Evolutionary conservation across 441 rosid species (phyloP).

Genomic region (Biscutella laevigata): DNA sequence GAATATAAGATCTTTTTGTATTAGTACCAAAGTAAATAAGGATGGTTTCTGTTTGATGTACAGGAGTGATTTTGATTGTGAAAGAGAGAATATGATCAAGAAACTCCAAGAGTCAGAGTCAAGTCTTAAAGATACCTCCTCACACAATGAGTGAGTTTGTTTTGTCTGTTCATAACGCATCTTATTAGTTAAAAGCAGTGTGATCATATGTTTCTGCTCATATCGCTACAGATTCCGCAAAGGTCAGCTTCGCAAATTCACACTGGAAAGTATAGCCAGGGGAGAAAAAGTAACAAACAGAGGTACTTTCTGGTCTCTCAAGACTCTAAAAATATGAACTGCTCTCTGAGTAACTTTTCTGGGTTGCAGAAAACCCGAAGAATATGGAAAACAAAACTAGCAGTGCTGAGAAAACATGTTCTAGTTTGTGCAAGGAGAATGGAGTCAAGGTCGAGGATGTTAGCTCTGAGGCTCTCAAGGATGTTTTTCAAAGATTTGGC

Average conservation of each 20-base stretch:
- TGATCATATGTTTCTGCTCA: constrained; percentile 5
- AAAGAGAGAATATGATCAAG: constrained; percentile 21
- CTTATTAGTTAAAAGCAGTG: not conserved
- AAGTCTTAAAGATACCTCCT: constrained; percentile 11
- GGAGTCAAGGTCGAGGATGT: constrained; percentile 9
- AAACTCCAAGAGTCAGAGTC: constrained; percentile 4
- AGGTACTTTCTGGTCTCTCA: constrained; percentile 14
- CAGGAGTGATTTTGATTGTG: constrained; percentile 32
- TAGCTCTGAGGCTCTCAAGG: constrained; percentile 31
- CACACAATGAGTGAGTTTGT: constrained; percentile 8
- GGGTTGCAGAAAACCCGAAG: constrained; percentile 5
- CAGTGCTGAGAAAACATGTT: constrained; percentile 9
- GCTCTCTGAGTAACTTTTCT: constrained; percentile 6
- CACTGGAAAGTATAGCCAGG: constrained; percentile 26
- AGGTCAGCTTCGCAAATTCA: constrained; percentile 37
- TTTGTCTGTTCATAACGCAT: constrained; percentile 2
- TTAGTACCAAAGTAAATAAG: too few relatives aligned
- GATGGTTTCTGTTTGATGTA: constrained; percentile 4
- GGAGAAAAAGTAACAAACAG: constrained; percentile 15
- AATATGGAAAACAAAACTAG: not conserved
- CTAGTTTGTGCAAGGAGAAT: constrained; percentile 13
- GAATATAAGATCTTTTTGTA: not conserved
- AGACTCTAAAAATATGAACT: not conserved
- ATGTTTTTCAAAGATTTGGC: constrained; percentile 37
- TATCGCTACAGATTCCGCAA: constrained; percentile 29